A percentile compares a stretch with the other conserved stretches of the same genome.
Conservation (phyloP, 352 stramenopile species). For the Pythium inflatum region DNA sequence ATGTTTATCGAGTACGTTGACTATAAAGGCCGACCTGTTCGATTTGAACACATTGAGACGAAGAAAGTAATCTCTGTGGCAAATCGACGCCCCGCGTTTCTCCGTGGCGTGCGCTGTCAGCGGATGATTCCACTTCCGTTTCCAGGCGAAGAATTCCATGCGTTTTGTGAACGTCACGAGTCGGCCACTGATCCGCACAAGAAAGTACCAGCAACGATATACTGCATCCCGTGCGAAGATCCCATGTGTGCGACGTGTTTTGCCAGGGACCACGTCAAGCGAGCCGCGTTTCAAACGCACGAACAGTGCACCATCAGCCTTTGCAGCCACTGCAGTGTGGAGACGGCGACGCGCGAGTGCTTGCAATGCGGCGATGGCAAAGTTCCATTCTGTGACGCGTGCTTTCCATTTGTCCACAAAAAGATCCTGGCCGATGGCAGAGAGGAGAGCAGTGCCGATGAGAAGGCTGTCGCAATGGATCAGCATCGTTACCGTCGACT, state of each 20-base stretch:
- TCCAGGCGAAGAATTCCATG: conserved; percentile 68
- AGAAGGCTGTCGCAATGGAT: neutral
- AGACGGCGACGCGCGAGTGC: conserved; percentile 72
- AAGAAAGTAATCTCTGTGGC: conserved; percentile 31
- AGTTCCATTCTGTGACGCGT: conserved; percentile 70
- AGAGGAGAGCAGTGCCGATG: neutral
- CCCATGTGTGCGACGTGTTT: conserved; percentile 69
- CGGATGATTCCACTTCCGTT: conserved; percentile 67
- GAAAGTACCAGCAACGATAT: conserved; percentile 48
- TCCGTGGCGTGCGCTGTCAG: conserved; percentile 53
- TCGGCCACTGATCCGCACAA: conserved; percentile 29
- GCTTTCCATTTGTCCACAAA: conserved; percentile 60
- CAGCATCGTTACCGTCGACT: conserved; percentile 50
- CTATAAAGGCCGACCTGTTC: conserved; percentile 43
- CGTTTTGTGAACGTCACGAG: conserved; percentile 72
- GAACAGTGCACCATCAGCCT: conserved; percentile 39
- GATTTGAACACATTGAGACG: conserved; percentile 50
- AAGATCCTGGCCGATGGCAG: too few relatives aligned
- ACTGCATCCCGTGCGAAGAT: conserved; percentile 77
- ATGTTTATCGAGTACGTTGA: conserved; percentile 75
- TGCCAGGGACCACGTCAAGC: conserved; percentile 58
- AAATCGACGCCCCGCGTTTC: conserved; percentile 50
- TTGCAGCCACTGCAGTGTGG: conserved; percentile 52
- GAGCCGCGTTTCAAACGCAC: conserved; percentile 53
- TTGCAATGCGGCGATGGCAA: conserved; percentile 65